Percentiles rank a stretch among this genome's conserved stretches.
phyloP scores from a whole-genome alignment of 2,329 filamentous ascomycete genomes.

The Cladosporium sphaerospermum region DNA sequence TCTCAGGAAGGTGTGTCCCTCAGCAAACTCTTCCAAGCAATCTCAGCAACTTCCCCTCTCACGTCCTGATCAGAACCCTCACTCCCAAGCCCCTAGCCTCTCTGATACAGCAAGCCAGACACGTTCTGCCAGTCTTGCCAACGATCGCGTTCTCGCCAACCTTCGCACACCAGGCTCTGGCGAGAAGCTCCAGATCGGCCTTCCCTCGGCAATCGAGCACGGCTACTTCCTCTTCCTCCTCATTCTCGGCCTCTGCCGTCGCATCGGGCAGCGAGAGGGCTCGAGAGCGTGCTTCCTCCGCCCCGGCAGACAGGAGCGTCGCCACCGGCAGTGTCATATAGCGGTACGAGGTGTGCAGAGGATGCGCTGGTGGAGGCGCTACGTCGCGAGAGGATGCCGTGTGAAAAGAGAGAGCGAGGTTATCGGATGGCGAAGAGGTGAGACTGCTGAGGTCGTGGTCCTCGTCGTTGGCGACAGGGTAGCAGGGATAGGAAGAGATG shows the following conservation, averaged over 20 bases:
- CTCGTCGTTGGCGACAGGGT: slow-evolving; percentile 12
- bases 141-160: slow-evolving; percentile 69
- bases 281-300: slow-evolving; percentile 10
- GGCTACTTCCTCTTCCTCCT: slow-evolving; percentile 29
- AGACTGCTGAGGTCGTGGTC: neutral
- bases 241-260: neutral
- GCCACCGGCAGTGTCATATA: slow-evolving; percentile 32
- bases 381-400: slow-evolving; percentile 16
- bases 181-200: slow-evolving; percentile 62
- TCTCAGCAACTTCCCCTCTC: slow-evolving; percentile 3
- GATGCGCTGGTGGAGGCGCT: slow-evolving; percentile 31
- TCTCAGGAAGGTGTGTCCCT: neutral
- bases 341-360: slow-evolving; percentile 35
- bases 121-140: slow-evolving; percentile 60
- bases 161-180: slow-evolving; percentile 66
- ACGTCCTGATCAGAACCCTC: slow-evolving; percentile 53
- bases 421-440: neutral
- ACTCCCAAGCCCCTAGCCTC: slow-evolving; percentile 67
- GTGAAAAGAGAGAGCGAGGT: neutral
- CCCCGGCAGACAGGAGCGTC: slow-evolving; percentile 15
- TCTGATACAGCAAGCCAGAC: slow-evolving; percentile 66
- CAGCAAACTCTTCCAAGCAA: no score
- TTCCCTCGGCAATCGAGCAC: slow-evolving; percentile 50
- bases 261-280: slow-evolving; percentile 10
- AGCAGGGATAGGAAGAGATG: slow-evolving; percentile 49